phyloP scores from a whole-genome alignment of 305 asterid species.

The Ilex paraguariensis region DNA sequence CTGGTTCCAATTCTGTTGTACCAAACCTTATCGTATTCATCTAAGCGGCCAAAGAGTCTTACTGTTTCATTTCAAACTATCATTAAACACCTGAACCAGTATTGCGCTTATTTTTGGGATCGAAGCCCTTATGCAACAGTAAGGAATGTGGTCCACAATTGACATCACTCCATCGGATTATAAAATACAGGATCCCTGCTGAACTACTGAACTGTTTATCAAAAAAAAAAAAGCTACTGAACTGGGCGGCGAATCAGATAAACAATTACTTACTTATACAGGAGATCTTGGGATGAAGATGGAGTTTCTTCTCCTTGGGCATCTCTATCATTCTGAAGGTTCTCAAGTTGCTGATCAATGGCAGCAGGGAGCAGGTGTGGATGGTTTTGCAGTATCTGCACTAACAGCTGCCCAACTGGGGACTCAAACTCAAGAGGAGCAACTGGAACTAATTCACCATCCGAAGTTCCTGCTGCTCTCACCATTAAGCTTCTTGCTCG shows the following conservation, averaged over 20 bases:
- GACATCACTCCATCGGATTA: background rate
- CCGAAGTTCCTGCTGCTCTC: slow-evolving; percentile 61
- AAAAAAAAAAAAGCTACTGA: no score
- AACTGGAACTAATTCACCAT: slow-evolving; percentile 47
- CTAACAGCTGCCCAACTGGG: slow-evolving; percentile 79
- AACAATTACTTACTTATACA: slow-evolving; percentile 50
- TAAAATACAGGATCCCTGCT: no score
- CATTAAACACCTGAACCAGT: background rate
- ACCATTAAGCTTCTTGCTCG: slow-evolving; percentile 43
- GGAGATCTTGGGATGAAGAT: slow-evolving; percentile 55
- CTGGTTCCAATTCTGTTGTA: no score
- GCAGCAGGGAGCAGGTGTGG: slow-evolving; percentile 79
- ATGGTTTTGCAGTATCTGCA: slow-evolving; percentile 60
- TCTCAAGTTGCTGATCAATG: slow-evolving; percentile 89
- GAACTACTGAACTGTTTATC: no score
- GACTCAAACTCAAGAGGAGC: slow-evolving; percentile 85
- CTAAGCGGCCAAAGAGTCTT: no score
- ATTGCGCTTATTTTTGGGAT: background rate
- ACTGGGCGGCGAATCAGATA: background rate
- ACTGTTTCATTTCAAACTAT: no score
- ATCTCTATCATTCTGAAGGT: slow-evolving; percentile 68
- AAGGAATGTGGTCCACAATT: background rate
- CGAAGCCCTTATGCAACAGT: background rate
- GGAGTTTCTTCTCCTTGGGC: slow-evolving; percentile 34
- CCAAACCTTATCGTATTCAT: no score